Evolutionary conservation across 164 flowering plant species (phyloP).

Genomic region (Chimonanthus praecox): DNA sequence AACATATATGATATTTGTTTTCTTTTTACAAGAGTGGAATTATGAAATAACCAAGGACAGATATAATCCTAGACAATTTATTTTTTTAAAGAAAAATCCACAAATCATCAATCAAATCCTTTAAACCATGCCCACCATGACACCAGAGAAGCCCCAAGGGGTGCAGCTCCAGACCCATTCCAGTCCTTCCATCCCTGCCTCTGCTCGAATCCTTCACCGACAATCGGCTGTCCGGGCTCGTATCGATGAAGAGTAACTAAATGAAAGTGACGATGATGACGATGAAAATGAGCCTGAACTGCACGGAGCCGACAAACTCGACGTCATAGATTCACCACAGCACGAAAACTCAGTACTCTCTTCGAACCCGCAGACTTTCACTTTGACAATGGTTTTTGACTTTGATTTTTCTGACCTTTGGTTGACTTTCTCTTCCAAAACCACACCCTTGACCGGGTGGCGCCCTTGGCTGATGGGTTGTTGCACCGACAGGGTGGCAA

Average conservation of each 20-base stretch:
- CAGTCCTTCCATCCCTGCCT: neutral
- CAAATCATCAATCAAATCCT: neutral
- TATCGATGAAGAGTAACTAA: too few species aligned
- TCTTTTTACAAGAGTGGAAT: too few species aligned
- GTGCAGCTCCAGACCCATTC: neutral
- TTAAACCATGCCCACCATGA: neutral
- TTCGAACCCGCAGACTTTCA: neutral
- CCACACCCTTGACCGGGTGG: neutral
- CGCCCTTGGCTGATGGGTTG: neutral
- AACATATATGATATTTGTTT: too few species aligned
- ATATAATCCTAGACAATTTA: too few species aligned
- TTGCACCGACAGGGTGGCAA: neutral
- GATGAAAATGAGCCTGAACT: conserved; percentile 1
- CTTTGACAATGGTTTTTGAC: neutral
- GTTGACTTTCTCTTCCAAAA: conserved; percentile 1
- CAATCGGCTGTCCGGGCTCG: too few species aligned
- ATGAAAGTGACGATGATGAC: neutral
- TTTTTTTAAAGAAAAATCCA: too few species aligned
- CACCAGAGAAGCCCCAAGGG: neutral
- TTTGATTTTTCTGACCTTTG: neutral
- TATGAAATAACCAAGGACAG: too few species aligned
- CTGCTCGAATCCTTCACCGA: too few species aligned
- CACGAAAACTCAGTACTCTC: neutral
- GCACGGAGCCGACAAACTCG: neutral
- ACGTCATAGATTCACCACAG: neutral